Evolutionary conservation across 257 asterid genomes (phyloP).

Genomic region (Jasminum sambac): DNA sequence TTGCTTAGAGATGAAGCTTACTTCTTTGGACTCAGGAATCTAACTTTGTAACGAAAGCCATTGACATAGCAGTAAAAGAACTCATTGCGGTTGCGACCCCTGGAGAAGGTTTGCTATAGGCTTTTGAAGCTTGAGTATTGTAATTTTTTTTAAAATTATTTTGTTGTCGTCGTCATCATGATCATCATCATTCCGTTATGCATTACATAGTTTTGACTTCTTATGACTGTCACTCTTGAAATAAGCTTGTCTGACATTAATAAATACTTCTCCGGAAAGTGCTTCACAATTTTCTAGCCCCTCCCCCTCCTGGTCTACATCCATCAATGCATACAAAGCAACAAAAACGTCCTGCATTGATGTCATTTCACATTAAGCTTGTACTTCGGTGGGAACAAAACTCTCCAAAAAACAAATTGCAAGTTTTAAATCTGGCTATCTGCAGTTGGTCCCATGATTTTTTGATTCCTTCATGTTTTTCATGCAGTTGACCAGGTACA

Average conservation of each 20-base stretch:
- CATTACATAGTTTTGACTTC: conserved; percentile 6
- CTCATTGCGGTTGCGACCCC: conserved; percentile 65
- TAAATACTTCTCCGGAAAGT: background rate
- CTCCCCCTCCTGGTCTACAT: background rate
- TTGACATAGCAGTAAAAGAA: conserved; percentile 67
- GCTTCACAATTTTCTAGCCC: background rate
- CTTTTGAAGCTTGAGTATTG: background rate
- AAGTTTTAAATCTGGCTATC: background rate
- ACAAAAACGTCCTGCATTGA: background rate
- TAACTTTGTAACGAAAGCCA: conserved; percentile 55
- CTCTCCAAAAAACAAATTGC: background rate
- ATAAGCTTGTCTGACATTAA: background rate
- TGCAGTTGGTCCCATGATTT: conserved; percentile 10
- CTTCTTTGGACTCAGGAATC: conserved; percentile 47
- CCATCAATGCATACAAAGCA: background rate
- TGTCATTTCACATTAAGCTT: background rate
- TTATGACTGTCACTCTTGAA: conserved; percentile 5
- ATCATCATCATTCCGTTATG: too few species aligned
- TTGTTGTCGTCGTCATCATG: too few species aligned
- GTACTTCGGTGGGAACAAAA: background rate
- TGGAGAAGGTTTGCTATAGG: conserved; percentile 55
- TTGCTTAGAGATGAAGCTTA: background rate
- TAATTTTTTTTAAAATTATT: too few species aligned
- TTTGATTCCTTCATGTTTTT: background rate
- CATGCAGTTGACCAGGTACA: conserved; percentile 64